Percentiles rank a stretch among this genome's conserved stretches.
Evolutionary conservation across 495 filamentous ascomycete species (phyloP).

Genomic region (Lichenothelia convexa): DNA sequence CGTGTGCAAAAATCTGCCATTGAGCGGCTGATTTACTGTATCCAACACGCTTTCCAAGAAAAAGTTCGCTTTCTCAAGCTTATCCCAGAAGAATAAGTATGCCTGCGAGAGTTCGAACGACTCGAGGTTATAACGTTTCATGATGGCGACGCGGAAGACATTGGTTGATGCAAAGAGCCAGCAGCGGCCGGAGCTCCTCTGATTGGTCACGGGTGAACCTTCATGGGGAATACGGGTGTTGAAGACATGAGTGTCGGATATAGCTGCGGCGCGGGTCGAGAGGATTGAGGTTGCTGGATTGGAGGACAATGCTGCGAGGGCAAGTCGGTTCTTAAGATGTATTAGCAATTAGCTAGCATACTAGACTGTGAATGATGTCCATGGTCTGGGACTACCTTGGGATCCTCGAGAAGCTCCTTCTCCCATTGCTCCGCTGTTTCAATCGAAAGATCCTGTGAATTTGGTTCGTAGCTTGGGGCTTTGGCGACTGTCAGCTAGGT

Average conservation of each 20-base stretch:
- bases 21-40: constrained; percentile 47
- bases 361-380: constrained; percentile 1
- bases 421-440: constrained; percentile 34
- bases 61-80: constrained; percentile 79
- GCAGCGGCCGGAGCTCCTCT: constrained; percentile 59
- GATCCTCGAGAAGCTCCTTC: constrained; percentile 39
- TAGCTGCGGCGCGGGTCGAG: constrained; percentile 27
- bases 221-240: constrained; percentile 68
- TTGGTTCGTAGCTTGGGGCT: not conserved
- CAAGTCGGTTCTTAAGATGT: constrained; percentile 37
- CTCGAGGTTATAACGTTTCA: constrained; percentile 59
- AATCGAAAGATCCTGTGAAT: constrained; percentile 24
- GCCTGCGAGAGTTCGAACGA: constrained; percentile 70
- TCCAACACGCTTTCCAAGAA: constrained; percentile 69
- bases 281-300: constrained; percentile 35
- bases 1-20: constrained; percentile 47
- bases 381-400: constrained; percentile 30
- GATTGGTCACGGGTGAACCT: constrained; percentile 70
- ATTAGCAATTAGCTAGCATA: too few relatives aligned
- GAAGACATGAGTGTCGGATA: constrained; percentile 58
- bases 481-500: too few relatives aligned
- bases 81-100: constrained; percentile 92
- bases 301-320: constrained; percentile 44
- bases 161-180: constrained; percentile 84
- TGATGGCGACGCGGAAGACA: constrained; percentile 67